Base-by-base conservation (phyloP, 768 basidiomycete species). In the Mycena latifolia region DNA sequence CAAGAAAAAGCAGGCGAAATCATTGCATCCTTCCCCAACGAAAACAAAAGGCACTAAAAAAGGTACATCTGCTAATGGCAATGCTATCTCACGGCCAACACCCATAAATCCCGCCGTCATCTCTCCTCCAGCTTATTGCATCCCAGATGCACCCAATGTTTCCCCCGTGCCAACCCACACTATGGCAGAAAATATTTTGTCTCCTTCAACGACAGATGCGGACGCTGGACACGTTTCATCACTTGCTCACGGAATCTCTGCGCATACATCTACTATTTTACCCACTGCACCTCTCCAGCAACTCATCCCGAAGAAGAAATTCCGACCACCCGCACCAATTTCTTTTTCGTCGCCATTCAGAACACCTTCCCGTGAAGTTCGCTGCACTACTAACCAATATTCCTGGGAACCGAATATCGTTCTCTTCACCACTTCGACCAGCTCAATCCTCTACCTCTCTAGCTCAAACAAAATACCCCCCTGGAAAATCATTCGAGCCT, bases 1-100 rank as follows among this genome's bases (percentile, higher is more conserved):
- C 55, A 85, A 84, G 73, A 76, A 78, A 50, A 18, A 54, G 43
- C 29, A 37, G 56, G 22, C 58, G 52, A 70, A 58, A 35, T 29
- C 46, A 6, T 37, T 17, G 45, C 29, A 37, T 27, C 33, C 57
- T 8, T 39, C 43, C 45, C 25, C 28, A 20, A 31, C 56, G 5
- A 22, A 29, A 22, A 12, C 47, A 37, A 56, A 55, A 7, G 46
- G 35, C 41, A 31, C 35, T 18, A 22, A 27, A 41, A 45, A 1
- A 33, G n/a, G n/a, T n/a, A 33, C 31, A 33, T 33, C 31, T 41
- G 6, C 53, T 12, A 50, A 6, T 12, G n/a, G 53, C 29, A 25
- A 39, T 39, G 18, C 59, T 50, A n/a, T n/a, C n/a, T 28, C 48
- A 29, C 37, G 3, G 15, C 55, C 48, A n/a, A 17, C 33, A 6